Evolutionary conservation across 225 moss, liverwort and hornwort species (phyloP).

Genomic region (Marchantia polymorpha): DNA sequence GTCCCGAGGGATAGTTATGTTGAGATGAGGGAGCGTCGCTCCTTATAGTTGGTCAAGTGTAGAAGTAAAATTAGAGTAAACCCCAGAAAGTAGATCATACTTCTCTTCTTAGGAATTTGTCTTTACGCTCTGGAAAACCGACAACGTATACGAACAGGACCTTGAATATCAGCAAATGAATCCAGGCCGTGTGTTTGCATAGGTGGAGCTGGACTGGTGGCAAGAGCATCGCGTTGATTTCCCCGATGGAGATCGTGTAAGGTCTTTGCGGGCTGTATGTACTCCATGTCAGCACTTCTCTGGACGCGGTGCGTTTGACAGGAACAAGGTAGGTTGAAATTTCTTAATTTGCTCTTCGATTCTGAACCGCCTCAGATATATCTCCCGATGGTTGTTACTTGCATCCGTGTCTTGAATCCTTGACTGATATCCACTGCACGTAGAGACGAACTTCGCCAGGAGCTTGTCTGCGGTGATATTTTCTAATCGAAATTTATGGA

Average conservation of each 20-base stretch:
- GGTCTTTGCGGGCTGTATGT: conserved; percentile 37
- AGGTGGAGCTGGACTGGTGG: conserved; percentile 63
- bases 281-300: conserved; percentile 54
- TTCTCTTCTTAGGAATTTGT: neutral
- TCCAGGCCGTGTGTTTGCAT: neutral
- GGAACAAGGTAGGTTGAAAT: conserved; percentile 33
- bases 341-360: neutral
- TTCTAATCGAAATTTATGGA: conserved; percentile 1
- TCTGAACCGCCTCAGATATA: neutral
- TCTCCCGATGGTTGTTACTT: neutral
- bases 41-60: neutral
- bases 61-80: neutral
- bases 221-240: conserved; percentile 40
- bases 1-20: neutral
- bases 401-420: neutral
- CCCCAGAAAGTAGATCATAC: too few relatives aligned
- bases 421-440: neutral
- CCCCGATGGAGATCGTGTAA: conserved; percentile 24
- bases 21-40: neutral
- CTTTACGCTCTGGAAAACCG: neutral
- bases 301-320: conserved; percentile 41
- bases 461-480: neutral
- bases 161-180: neutral
- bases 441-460: neutral
- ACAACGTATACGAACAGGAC: neutral